Conservation (phyloP, 2,329 filamentous ascomycete genomes). For the Fusarium anthophilum region DNA sequence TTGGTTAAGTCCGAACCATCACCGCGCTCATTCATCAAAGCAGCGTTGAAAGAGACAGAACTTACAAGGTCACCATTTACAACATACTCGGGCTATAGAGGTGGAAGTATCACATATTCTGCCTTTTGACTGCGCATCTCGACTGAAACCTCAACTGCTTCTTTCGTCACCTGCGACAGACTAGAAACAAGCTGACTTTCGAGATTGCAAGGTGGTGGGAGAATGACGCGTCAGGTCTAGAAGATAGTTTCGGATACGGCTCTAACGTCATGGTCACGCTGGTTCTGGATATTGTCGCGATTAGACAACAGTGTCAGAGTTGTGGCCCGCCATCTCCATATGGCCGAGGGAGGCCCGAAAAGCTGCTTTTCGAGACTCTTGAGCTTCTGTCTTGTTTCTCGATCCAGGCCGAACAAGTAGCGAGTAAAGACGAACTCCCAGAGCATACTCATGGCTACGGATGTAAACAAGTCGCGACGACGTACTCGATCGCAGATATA, state of each 20-base stretch:
- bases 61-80: background rate
- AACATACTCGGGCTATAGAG: background rate
- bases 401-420: background rate
- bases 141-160: background rate
- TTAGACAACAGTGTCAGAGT: background rate
- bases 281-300: background rate
- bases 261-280: background rate
- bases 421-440: background rate
- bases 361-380: background rate
- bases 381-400: background rate
- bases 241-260: background rate
- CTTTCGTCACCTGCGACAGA: background rate
- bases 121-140: background rate
- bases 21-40: background rate
- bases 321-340: background rate
- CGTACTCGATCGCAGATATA: background rate
- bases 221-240: background rate
- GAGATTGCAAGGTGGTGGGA: background rate
- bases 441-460: background rate
- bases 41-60: background rate
- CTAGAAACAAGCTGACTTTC: background rate
- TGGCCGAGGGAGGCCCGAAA: background rate
- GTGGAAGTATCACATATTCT: background rate
- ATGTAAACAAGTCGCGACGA: background rate
- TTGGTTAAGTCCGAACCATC: background rate